Conservation (phyloP, 768 basidiomycete species). For the Xerocomus brunneocitrinus region DNA sequence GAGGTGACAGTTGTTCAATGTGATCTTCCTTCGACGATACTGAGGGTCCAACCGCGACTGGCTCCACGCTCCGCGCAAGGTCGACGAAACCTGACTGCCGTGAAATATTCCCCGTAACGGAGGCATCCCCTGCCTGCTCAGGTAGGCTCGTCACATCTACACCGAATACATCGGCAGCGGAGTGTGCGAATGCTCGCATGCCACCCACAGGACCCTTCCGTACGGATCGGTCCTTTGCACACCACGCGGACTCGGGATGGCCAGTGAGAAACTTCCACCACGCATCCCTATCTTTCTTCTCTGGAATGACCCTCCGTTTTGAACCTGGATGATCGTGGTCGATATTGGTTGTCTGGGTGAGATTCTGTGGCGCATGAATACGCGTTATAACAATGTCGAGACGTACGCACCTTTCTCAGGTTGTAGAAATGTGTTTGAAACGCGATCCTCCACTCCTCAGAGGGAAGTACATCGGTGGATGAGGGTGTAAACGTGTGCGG, state of each 20-base stretch:
- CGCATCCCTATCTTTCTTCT: conserved; percentile 63
- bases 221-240: conserved; percentile 29
- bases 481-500: conserved; percentile 13
- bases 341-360: conserved; percentile 50
- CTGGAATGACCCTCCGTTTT: conserved; percentile 48
- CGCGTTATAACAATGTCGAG: background rate
- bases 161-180: background rate
- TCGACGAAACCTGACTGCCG: background rate
- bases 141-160: background rate
- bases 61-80: background rate
- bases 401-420: conserved; percentile 47
- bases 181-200: conserved; percentile 38
- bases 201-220: conserved; percentile 17
- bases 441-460: conserved; percentile 58
- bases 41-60: background rate
- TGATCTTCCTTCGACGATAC: background rate
- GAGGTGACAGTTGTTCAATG: conserved; percentile 28
- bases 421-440: conserved; percentile 61
- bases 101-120: background rate
- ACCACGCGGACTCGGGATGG: conserved; percentile 65
- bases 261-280: conserved; percentile 83
- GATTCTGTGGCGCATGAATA: conserved; percentile 46
- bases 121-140: conserved; percentile 2
- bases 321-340: conserved; percentile 3
- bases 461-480: conserved; percentile 46